A percentile compares a stretch with the other conserved stretches of the same genome.
Evolutionary conservation across 345 rosid genomes (phyloP).

Genomic region (Microcos paniculata): DNA sequence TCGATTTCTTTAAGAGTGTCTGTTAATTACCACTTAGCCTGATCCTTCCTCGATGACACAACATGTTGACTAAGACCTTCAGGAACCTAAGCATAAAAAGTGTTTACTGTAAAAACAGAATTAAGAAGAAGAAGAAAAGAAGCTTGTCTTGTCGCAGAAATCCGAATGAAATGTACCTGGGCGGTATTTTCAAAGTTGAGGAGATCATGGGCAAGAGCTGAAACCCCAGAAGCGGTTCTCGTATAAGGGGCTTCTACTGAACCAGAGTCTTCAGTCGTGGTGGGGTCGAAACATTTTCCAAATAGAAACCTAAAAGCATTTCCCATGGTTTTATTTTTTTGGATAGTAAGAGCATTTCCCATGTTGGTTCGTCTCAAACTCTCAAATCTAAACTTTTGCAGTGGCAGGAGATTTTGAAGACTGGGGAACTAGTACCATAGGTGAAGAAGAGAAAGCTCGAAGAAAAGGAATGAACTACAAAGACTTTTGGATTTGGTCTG

Average conservation of each 20-base stretch:
- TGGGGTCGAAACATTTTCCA: conserved; percentile 42
- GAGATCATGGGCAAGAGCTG: conserved; percentile 80
- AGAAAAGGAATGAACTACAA: not conserved
- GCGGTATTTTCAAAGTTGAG: conserved; percentile 73
- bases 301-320: conserved; percentile 44
- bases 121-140: not conserved
- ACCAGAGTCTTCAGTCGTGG: conserved; percentile 41
- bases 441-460: not conserved
- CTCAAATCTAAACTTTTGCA: not conserved
- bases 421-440: not conserved
- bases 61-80: conserved; percentile 64
- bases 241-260: conserved; percentile 50
- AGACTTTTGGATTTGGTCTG: no score
- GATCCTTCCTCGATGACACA: conserved; percentile 79
- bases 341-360: conserved; percentile 73
- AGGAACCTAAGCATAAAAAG: no score
- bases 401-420: not conserved
- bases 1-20: no score
- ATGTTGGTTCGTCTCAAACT: conserved; percentile 17
- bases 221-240: conserved; percentile 57
- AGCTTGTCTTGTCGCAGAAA: not conserved
- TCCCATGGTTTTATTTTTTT: no score
- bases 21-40: conserved; percentile 76
- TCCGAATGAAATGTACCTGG: conserved; percentile 39
- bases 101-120: no score